A percentile compares a stretch with the other conserved stretches of the same genome.
Conservation (phyloP, 306 rosid genomes). For the Lotus japonicus region DNA sequence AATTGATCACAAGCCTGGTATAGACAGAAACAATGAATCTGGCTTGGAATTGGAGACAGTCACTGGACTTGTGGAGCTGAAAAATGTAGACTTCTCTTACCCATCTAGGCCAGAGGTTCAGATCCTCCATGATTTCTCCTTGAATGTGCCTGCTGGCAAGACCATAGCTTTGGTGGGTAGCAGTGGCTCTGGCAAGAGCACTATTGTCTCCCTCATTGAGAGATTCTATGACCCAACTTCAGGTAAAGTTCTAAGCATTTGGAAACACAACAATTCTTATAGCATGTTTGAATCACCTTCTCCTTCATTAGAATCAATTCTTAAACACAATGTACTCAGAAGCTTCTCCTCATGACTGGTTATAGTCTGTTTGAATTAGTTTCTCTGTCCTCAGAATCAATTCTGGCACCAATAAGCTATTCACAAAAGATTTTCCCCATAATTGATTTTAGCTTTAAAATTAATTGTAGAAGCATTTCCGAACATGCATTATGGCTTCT, state of each 20-base stretch:
- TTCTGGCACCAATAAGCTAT: no score
- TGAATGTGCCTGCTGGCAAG: slow-evolving; percentile 89
- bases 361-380: no score
- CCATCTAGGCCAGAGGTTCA: slow-evolving; percentile 87
- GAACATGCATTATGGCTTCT: no score
- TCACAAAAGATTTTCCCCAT: no score
- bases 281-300: neutral
- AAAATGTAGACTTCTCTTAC: slow-evolving; percentile 76
- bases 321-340: no score
- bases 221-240: slow-evolving; percentile 89
- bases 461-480: no score
- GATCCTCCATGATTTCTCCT: slow-evolving; percentile 61
- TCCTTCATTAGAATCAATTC: no score
- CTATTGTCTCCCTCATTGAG: slow-evolving; percentile 92
- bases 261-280: neutral
- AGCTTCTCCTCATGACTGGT: no score
- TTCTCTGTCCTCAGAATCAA: no score
- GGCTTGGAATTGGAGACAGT: slow-evolving; percentile 73
- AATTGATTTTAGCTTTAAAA: no score
- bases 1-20: slow-evolving; percentile 83
- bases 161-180: slow-evolving; percentile 97
- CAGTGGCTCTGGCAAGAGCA: slow-evolving; percentile 99
- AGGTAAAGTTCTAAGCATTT: slow-evolving; percentile 36
- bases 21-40: slow-evolving; percentile 66
- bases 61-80: slow-evolving; percentile 79